Evolutionary conservation across 768 basidiomycete genomes (phyloP).

Genomic region (Leucosporidium scottii): DNA sequence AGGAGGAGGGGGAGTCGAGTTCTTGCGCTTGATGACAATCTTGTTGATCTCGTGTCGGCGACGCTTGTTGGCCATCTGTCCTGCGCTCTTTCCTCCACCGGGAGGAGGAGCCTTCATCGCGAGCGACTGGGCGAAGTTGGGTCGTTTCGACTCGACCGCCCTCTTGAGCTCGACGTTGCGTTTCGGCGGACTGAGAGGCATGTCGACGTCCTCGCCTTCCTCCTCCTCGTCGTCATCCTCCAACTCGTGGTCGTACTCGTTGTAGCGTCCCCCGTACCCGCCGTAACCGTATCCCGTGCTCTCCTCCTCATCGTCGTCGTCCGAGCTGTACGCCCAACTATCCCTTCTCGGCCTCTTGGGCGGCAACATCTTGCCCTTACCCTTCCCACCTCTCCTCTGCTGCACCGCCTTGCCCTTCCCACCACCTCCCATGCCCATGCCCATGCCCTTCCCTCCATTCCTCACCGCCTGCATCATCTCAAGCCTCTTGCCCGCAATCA

Average conservation of each 20-base stretch:
- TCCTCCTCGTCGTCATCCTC: background rate
- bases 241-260: background rate
- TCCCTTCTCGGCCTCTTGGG: background rate
- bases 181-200: too few species aligned
- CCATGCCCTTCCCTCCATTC: background rate
- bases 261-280: background rate
- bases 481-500: background rate
- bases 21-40: slow-evolving; percentile 5
- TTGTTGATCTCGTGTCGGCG: background rate
- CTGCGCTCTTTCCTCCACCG: too few species aligned
- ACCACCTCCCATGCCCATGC: background rate
- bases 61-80: background rate
- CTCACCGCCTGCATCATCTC: slow-evolving; percentile 8
- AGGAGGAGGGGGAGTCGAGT: background rate
- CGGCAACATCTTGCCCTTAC: background rate
- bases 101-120: too few species aligned
- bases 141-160: background rate
- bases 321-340: too few species aligned
- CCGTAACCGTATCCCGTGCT: too few species aligned
- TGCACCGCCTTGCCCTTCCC: slow-evolving; percentile 1
- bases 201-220: slow-evolving; percentile 1
- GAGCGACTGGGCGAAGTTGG: too few species aligned
- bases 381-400: background rate
- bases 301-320: too few species aligned
- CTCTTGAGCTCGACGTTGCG: background rate